Evolutionary conservation across 345 rosid genomes (phyloP).

Genomic region (Populus tremula): DNA sequence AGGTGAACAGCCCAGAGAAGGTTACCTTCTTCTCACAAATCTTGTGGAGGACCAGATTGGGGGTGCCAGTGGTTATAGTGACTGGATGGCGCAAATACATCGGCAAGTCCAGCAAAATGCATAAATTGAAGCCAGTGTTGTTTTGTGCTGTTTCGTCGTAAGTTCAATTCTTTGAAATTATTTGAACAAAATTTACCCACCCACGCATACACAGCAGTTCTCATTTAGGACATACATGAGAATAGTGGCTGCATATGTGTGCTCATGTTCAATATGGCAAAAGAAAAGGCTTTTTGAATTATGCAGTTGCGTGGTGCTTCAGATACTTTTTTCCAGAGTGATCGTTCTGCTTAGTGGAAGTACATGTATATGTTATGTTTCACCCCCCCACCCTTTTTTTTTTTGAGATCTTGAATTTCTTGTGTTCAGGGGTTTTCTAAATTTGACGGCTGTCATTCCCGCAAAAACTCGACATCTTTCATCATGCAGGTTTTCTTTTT

Average conservation of each 20-base stretch:
- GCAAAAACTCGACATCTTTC: neutral
- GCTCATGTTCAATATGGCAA: neutral
- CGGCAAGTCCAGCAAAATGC: constrained; percentile 86
- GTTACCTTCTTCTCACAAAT: constrained; percentile 67
- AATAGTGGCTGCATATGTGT: neutral
- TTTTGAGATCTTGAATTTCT: neutral
- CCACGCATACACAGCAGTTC: neutral
- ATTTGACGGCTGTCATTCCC: neutral
- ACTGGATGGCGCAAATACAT: constrained; percentile 83
- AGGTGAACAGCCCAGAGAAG: constrained; percentile 99
- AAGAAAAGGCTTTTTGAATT: neutral
- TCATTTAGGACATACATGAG: neutral
- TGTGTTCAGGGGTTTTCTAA: neutral
- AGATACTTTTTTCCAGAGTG: no score
- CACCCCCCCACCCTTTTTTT: neutral
- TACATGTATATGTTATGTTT: neutral
- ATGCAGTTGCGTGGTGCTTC: neutral
- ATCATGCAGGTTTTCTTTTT: neutral
- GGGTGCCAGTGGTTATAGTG: constrained; percentile 69
- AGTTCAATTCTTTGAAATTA: neutral
- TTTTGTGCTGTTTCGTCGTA: constrained; percentile 1
- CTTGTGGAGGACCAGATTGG: constrained; percentile 83
- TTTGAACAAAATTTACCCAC: neutral
- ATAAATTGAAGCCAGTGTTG: constrained; percentile 23
- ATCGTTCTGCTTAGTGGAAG: neutral